Conservation (phyloP, 2,329 filamentous ascomycete species). For the Monosporascus ibericus region DNA sequence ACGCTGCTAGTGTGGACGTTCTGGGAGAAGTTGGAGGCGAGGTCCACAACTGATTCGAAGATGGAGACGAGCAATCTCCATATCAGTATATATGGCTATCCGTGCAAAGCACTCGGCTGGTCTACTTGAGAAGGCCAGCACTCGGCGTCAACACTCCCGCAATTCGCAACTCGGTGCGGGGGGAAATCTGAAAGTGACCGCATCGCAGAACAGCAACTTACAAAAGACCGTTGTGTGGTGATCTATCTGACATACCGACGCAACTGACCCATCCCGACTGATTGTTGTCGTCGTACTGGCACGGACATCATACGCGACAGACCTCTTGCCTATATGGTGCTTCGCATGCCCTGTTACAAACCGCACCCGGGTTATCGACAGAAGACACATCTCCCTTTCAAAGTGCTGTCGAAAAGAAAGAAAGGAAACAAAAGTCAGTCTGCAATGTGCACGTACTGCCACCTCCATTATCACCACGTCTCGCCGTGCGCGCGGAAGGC, state of each 20-base stretch:
- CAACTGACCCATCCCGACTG: too few species aligned
- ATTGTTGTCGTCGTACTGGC: too few species aligned
- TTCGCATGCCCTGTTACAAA: too few species aligned
- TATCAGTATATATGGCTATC: not conserved
- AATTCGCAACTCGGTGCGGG: too few species aligned
- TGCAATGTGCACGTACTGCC: slow-evolving; percentile 45
- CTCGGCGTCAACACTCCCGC: not conserved
- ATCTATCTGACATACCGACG: too few species aligned
- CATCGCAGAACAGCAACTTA: too few species aligned
- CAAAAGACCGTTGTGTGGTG: too few species aligned
- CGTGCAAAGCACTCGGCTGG: not conserved
- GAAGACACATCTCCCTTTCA: not conserved
- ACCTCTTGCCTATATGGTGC: too few species aligned
- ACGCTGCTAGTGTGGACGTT: not conserved
- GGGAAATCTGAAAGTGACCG: too few species aligned
- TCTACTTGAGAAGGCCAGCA: not conserved
- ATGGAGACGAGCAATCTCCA: not conserved
- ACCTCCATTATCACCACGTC: slow-evolving; percentile 45
- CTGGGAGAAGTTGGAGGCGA: not conserved
- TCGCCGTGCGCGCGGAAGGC: slow-evolving; percentile 35
- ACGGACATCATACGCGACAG: too few species aligned
- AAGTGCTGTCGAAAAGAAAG: not conserved
- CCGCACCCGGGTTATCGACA: not conserved
- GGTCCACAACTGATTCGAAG: not conserved
- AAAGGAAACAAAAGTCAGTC: not conserved